Base-by-base conservation (phyloP, 2,329 filamentous ascomycete genomes). In the Blastomyces silverae region DNA sequence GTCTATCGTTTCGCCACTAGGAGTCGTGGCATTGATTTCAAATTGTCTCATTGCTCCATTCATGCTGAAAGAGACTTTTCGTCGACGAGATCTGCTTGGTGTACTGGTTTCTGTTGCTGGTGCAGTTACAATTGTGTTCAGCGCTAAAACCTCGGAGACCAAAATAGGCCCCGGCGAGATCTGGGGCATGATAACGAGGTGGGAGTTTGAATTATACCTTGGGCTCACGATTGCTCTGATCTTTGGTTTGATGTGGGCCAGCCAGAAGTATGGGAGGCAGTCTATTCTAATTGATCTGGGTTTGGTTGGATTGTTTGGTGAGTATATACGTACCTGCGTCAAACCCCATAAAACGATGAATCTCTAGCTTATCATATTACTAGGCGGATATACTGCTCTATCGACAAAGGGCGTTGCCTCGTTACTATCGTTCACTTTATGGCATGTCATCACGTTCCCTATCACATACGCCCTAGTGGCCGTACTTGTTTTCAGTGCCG, bases 351-450 rank as follows among this genome's bases (percentile, higher is more conserved):
- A 22, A 56, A 68, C 50, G 39, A 42, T 61, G 20, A 34, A 66
- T 69, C 67, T 68, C 56, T 37, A 22, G 46, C 34, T 61, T 7
- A 42, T 44, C 53, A 44, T 56, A 50, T 25, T 1, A 15, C 60
- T 60, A 92, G 91, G 91, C 69, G 94, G 92, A 66, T 99, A 97
- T 77, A 99, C 94, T n/a, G 94, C 91, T 13, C 83, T 99, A 6
- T 91, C 93, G 1, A 99, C 94, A 39, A 99, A 99, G 76, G 94
- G 94, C 64, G 90, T 99, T 50, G 93, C 94, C 1, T 97, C 94
- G 0, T 88, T 99, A 79, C 83, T 99, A 25, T 97, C 94, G 0
- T 92, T 91, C 61, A 96, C 90, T 0, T 84, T 97, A 25, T 91
- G 92, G 83, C 87, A 89, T 71, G 91, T 91, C 20, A 90, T 99